These are phyloP conservation scores for Hypoxylon sp. DNA, from an alignment of 2,329 filamentous ascomycete species.

Conservation along the genomic window DNA sequence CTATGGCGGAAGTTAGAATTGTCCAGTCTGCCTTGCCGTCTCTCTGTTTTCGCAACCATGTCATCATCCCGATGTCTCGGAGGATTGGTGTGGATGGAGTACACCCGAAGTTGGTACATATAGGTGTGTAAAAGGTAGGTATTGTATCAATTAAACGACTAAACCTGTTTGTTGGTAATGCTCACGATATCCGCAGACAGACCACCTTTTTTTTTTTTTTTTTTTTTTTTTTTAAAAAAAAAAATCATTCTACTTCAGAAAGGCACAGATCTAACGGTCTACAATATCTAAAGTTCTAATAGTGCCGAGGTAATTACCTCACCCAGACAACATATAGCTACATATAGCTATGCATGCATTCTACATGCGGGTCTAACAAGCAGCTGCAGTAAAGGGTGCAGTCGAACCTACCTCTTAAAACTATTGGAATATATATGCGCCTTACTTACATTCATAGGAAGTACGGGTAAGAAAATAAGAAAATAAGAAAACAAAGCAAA, in stretches of 20 bases:
- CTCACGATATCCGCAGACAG: background rate
- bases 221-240: too few species aligned
- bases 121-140: background rate
- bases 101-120: constrained; percentile 19
- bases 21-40: constrained; percentile 32
- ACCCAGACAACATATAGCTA: background rate
- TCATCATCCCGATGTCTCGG: constrained; percentile 35
- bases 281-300: constrained; percentile 1
- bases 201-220: background rate
- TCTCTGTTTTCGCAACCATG: constrained; percentile 26
- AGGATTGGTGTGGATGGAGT: constrained; percentile 19
- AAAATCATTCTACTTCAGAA: background rate
- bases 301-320: constrained; percentile 29
- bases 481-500: too few species aligned
- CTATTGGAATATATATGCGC: constrained; percentile 8
- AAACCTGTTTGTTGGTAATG: constrained; percentile 1
- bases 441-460: constrained; percentile 4
- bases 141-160: background rate
- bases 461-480: background rate
- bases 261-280: background rate
- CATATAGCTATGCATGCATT: constrained; percentile 14
- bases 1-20: constrained; percentile 23
- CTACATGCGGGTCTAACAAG: constrained; percentile 19
- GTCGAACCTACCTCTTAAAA: constrained; percentile 7
- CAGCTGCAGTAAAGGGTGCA: constrained; percentile 19